A percentile compares a stretch with the other conserved stretches of the same genome.
These are phyloP conservation scores for Fusarium sp. DNA, from an alignment of 2,329 filamentous ascomycete species.

Conservation along the genomic window DNA sequence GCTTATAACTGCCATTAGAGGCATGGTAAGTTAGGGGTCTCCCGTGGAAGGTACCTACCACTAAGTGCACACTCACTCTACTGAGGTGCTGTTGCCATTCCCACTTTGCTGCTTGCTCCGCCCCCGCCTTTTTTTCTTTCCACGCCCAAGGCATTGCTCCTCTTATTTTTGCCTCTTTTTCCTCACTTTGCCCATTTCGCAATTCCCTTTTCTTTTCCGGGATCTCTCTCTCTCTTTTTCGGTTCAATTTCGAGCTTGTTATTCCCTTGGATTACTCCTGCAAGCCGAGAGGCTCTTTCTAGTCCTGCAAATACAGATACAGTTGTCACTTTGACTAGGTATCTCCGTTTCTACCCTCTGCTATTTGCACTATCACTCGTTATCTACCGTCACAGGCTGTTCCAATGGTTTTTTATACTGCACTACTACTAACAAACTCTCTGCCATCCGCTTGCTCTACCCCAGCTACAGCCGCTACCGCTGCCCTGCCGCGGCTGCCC, in stretches of 20 bases:
- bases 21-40: slow-evolving; percentile 38
- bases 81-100: slow-evolving; percentile 13
- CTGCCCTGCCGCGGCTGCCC: slow-evolving; percentile 32
- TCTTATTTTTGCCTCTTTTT: slow-evolving; percentile 43
- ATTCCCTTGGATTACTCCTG: slow-evolving; percentile 30
- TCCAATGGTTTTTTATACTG: slow-evolving; percentile 14
- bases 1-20: slow-evolving; percentile 42
- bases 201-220: slow-evolving; percentile 50
- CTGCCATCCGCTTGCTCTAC: slow-evolving; percentile 22
- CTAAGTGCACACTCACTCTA: slow-evolving; percentile 9
- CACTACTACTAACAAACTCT: slow-evolving; percentile 26
- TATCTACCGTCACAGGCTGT: slow-evolving; percentile 6
- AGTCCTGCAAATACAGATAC: neutral
- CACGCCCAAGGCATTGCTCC: slow-evolving; percentile 24
- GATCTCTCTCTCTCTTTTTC: slow-evolving; percentile 30
- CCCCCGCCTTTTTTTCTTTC: slow-evolving; percentile 48
- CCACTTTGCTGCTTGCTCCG: slow-evolving; percentile 41
- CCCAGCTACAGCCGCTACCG: slow-evolving; percentile 30
- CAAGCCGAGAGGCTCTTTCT: slow-evolving; percentile 15
- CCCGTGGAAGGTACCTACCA: slow-evolving; percentile 18
- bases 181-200: slow-evolving; percentile 33
- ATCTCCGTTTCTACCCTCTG: neutral
- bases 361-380: neutral
- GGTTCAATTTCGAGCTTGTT: slow-evolving; percentile 30
- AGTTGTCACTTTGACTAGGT: neutral